A percentile compares a stretch with the other conserved stretches of the same genome.
phyloP scores from a whole-genome alignment of 768 basidiomycete species.

The Pleurotus salmoneostramineus region DNA sequence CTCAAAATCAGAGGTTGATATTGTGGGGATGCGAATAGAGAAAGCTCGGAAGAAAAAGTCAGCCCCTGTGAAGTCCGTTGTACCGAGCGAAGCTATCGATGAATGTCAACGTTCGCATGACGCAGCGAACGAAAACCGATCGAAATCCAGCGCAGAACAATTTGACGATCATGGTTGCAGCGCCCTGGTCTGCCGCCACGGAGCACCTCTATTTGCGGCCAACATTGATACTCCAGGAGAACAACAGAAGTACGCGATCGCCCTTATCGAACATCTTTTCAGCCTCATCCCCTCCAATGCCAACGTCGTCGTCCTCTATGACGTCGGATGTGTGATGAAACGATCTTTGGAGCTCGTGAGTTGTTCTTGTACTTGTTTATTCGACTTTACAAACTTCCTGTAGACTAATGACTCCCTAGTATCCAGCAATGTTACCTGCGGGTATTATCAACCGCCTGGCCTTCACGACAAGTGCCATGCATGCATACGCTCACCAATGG shows the following conservation, averaged over 20 bases:
- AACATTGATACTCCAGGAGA: slow-evolving; percentile 38
- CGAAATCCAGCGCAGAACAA: slow-evolving; percentile 19
- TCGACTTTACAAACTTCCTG: neutral
- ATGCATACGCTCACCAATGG: slow-evolving; percentile 36
- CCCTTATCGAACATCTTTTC: slow-evolving; percentile 26
- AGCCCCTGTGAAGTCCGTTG: neutral
- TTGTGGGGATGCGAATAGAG: slow-evolving; percentile 23
- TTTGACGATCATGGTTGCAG: slow-evolving; percentile 32
- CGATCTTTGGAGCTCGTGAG: slow-evolving; percentile 23
- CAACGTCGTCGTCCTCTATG: slow-evolving; percentile 23
- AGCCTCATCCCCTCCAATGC: slow-evolving; percentile 20
- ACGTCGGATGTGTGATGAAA: slow-evolving; percentile 31
- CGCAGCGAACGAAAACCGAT: slow-evolving; percentile 26
- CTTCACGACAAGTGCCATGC: slow-evolving; percentile 31
- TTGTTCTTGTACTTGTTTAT: no score
- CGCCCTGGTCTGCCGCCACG: slow-evolving; percentile 32
- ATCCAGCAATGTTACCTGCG: slow-evolving; percentile 20
- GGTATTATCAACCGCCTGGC: slow-evolving; percentile 15
- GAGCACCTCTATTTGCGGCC: slow-evolving; percentile 28
- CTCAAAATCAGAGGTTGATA: no score
- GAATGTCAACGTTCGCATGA: slow-evolving; percentile 27
- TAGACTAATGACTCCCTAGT: slow-evolving; percentile 15
- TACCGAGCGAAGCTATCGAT: slow-evolving; percentile 30
- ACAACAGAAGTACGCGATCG: slow-evolving; percentile 32
- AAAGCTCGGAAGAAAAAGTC: slow-evolving; percentile 13